Evolutionary conservation across 2,329 filamentous ascomycete species (phyloP).

Genomic region (Truncatella angustata): DNA sequence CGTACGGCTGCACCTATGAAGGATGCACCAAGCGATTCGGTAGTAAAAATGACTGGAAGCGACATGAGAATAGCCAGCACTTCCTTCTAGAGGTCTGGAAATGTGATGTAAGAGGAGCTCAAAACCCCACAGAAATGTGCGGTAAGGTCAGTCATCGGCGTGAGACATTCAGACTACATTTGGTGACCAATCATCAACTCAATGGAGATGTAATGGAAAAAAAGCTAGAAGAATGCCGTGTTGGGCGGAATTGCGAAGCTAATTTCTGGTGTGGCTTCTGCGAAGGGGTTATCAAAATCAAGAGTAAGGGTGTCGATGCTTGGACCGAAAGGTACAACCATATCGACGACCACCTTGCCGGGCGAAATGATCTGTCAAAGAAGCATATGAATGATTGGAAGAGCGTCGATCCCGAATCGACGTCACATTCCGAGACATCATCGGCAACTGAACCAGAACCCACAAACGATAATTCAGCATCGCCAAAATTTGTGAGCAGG

Average conservation of each 20-base stretch:
- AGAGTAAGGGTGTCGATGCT: constrained; percentile 48
- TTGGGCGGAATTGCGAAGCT: constrained; percentile 62
- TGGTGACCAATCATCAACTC: constrained; percentile 49
- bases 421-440: no score
- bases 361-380: constrained; percentile 37
- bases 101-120: constrained; percentile 49
- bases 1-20: constrained; percentile 77
- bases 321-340: constrained; percentile 64
- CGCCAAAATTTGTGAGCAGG: constrained; percentile 11
- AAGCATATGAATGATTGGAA: constrained; percentile 57
- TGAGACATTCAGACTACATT: constrained; percentile 61
- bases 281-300: constrained; percentile 49
- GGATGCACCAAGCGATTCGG: constrained; percentile 73
- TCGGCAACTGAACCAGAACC: no score
- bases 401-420: constrained; percentile 30
- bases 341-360: constrained; percentile 70
- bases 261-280: constrained; percentile 92
- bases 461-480: constrained; percentile 22
- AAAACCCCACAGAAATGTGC: constrained; percentile 40
- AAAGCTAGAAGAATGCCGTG: constrained; percentile 52
- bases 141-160: constrained; percentile 56
- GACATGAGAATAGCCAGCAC: constrained; percentile 82
- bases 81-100: constrained; percentile 69
- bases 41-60: constrained; percentile 94
- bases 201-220: constrained; percentile 33